These are phyloP conservation scores for Biscogniauxia mediterranea DNA, from an alignment of 2,329 filamentous ascomycete species.

Conservation along the genomic window DNA sequence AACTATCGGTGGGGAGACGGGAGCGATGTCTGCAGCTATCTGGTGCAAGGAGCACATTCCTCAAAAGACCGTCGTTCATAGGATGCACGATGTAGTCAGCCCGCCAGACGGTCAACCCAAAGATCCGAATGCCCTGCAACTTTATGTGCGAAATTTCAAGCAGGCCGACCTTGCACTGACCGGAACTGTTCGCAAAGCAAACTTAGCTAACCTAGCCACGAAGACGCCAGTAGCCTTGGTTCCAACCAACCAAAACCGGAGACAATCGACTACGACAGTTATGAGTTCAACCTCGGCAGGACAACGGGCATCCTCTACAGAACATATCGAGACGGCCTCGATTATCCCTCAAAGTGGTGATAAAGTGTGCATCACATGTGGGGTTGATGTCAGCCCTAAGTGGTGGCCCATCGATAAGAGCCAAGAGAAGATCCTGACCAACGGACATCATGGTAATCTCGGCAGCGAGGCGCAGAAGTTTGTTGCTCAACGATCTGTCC, in stretches of 20 bases:
- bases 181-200: slow-evolving; percentile 90
- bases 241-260: slow-evolving; percentile 46
- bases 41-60: slow-evolving; percentile 91
- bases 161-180: slow-evolving; percentile 89
- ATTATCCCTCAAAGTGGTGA: slow-evolving; percentile 40
- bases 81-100: slow-evolving; percentile 72
- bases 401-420: slow-evolving; percentile 64
- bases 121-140: slow-evolving; percentile 68
- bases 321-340: slow-evolving; percentile 27
- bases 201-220: slow-evolving; percentile 65
- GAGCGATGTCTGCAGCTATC: slow-evolving; percentile 78
- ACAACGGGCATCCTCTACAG: slow-evolving; percentile 26
- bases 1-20: slow-evolving; percentile 75
- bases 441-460: slow-evolving; percentile 49
- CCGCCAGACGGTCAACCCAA: slow-evolving; percentile 38
- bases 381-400: slow-evolving; percentile 69
- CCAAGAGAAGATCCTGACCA: slow-evolving; percentile 51
- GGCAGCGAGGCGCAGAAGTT: slow-evolving; percentile 59
- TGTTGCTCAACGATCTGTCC: slow-evolving; percentile 59
- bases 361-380: slow-evolving; percentile 63
- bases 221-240: slow-evolving; percentile 48
- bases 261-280: slow-evolving; percentile 53
- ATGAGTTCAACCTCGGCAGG: slow-evolving; percentile 24
- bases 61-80: slow-evolving; percentile 70
- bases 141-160: slow-evolving; percentile 88